Evolutionary conservation across 148 eudicot species (phyloP).

Genomic region (Dysphania ambrosioides): DNA sequence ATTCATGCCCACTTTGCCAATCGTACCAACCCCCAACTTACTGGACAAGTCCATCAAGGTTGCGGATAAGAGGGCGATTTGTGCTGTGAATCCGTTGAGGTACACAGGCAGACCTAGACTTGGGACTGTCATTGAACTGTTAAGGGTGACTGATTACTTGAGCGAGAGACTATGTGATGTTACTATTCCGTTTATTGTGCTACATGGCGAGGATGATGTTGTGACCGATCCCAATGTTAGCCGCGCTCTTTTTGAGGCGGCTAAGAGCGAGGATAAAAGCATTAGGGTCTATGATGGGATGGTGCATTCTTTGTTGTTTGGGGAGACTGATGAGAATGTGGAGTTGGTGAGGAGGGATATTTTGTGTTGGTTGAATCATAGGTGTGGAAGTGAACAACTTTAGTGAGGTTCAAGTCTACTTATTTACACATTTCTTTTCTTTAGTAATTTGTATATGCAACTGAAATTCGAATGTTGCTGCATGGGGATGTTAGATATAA

Average conservation of each 20-base stretch:
- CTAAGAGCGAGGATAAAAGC: constrained; percentile 68
- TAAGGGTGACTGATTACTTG: constrained; percentile 67
- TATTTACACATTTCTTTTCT: background rate
- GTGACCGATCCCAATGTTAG: constrained; percentile 94
- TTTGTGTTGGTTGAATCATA: constrained; percentile 62
- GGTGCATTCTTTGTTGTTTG: constrained; percentile 91
- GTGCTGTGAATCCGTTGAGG: constrained; percentile 64
- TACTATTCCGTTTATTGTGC: constrained; percentile 54
- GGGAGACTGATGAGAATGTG: constrained; percentile 91
- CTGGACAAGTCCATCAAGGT: constrained; percentile 68
- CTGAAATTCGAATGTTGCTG: background rate
- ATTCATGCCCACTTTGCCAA: constrained; percentile 64
- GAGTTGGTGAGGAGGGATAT: constrained; percentile 64
- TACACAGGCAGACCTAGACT: constrained; percentile 79
- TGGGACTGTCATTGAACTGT: constrained; percentile 77
- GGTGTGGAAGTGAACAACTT: constrained; percentile 37
- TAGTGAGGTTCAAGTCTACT: background rate
- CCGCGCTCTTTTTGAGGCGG: constrained; percentile 54
- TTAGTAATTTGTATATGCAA: background rate
- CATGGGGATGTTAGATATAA: background rate
- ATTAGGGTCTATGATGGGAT: constrained; percentile 76
- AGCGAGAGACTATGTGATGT: constrained; percentile 45
- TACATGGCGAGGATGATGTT: constrained; percentile 78
- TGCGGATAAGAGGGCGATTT: constrained; percentile 55
- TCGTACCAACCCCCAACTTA: constrained; percentile 74